phyloP scores from a whole-genome alignment of 495 filamentous ascomycete species.

The Trichodelitschia bisporula region DNA sequence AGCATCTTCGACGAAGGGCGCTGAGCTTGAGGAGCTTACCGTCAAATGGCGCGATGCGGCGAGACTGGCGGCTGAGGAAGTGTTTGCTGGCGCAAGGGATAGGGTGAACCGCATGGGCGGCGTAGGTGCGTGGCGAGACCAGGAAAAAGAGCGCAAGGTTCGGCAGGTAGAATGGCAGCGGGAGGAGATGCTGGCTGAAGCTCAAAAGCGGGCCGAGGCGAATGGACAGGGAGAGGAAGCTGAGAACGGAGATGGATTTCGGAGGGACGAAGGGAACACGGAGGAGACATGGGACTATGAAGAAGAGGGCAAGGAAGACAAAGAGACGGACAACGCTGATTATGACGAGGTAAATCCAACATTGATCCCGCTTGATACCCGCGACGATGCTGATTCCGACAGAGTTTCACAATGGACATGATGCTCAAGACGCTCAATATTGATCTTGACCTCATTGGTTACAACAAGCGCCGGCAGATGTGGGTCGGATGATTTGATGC shows the following conservation, averaged over 20 bases:
- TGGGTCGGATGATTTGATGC: slow-evolving; percentile 25
- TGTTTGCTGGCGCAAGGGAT: slow-evolving; percentile 21
- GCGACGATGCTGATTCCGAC: slow-evolving; percentile 2
- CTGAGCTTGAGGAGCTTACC: slow-evolving; percentile 24
- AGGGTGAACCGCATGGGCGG: slow-evolving; percentile 32
- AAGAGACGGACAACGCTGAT: slow-evolving; percentile 3
- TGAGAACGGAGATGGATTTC: slow-evolving; percentile 9
- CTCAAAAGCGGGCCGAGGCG: slow-evolving; percentile 15
- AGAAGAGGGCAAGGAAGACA: slow-evolving; percentile 2
- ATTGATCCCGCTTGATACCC: not conserved
- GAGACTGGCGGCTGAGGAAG: slow-evolving; percentile 21
- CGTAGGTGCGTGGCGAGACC: slow-evolving; percentile 26
- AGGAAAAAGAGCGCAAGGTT: slow-evolving; percentile 17
- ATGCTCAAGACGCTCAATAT: slow-evolving; percentile 47
- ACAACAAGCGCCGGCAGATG: slow-evolving; percentile 25
- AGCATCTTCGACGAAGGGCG: slow-evolving; percentile 20
- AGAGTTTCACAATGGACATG: slow-evolving; percentile 40
- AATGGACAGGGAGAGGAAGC: slow-evolving; percentile 18
- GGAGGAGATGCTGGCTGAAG: slow-evolving; percentile 10
- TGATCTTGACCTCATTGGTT: slow-evolving; percentile 36
- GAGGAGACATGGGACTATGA: slow-evolving; percentile 6
- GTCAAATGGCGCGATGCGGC: slow-evolving; percentile 19
- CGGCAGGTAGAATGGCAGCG: slow-evolving; percentile 15
- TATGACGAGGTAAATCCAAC: slow-evolving; percentile 16
- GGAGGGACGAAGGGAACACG: slow-evolving; percentile 7